These are phyloP conservation scores for Fusarium sp. DNA, from an alignment of 2,329 filamentous ascomycete genomes.

Conservation along the genomic window DNA sequence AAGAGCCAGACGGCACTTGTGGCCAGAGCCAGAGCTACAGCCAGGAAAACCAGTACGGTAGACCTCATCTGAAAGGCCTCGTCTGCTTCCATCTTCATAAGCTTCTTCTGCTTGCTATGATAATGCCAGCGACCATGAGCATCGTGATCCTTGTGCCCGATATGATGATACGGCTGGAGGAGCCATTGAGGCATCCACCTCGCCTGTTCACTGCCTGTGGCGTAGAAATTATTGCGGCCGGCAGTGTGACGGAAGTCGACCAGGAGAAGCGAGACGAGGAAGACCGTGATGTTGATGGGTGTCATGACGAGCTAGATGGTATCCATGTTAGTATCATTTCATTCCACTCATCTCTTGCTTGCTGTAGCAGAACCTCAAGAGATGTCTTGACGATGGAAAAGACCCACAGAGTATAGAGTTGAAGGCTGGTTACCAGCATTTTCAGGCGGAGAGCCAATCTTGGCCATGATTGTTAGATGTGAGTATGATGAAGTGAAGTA, in stretches of 20 bases:
- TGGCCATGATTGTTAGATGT: slow-evolving; percentile 15
- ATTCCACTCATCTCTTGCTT: neutral
- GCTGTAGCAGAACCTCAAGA: neutral
- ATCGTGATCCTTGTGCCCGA: slow-evolving; percentile 39
- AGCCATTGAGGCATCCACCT: slow-evolving; percentile 36
- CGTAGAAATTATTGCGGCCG: slow-evolving; percentile 56
- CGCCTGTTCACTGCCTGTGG: slow-evolving; percentile 47
- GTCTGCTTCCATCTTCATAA: slow-evolving; percentile 70
- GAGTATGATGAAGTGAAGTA: neutral
- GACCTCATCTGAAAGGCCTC: slow-evolving; percentile 72
- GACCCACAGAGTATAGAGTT: slow-evolving; percentile 44
- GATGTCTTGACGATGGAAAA: neutral
- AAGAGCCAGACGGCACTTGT: slow-evolving; percentile 29
- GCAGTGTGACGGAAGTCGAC: slow-evolving; percentile 68
- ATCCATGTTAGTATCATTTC: slow-evolving; percentile 14
- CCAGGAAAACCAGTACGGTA: slow-evolving; percentile 63
- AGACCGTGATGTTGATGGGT: slow-evolving; percentile 71
- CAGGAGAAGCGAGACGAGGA: slow-evolving; percentile 72
- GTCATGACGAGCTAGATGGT: slow-evolving; percentile 61
- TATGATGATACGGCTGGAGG: slow-evolving; percentile 55
- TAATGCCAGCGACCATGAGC: slow-evolving; percentile 56
- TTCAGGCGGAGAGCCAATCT: slow-evolving; percentile 15
- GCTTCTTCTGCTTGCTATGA: slow-evolving; percentile 67
- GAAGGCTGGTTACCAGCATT: slow-evolving; percentile 32
- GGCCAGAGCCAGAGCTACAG: slow-evolving; percentile 42